A percentile compares a stretch with the other conserved stretches of the same genome.
These are phyloP conservation scores for Naegleria gruberi DNA, from an alignment of 208 protist genomes.

Conservation along the genomic window DNA sequence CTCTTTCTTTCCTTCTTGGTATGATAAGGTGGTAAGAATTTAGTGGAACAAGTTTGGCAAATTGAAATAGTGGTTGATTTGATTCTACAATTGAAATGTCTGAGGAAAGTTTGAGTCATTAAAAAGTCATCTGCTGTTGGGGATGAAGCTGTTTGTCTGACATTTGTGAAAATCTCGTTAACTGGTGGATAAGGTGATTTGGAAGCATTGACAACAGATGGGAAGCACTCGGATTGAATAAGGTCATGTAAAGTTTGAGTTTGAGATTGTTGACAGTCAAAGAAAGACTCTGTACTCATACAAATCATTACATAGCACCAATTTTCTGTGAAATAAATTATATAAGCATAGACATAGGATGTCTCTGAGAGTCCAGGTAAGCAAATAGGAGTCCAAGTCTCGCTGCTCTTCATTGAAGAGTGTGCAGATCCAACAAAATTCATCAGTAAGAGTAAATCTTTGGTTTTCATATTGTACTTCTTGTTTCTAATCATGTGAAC, in stretches of 20 bases:
- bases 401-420: slow-evolving; percentile 17
- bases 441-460: slow-evolving; percentile 17
- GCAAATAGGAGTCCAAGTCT: slow-evolving; percentile 32
- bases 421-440: slow-evolving; percentile 28
- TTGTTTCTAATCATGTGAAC: slow-evolving; percentile 18
- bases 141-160: neutral
- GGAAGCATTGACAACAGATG: neutral
- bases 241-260: neutral
- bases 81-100: neutral
- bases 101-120: neutral
- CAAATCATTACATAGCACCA: slow-evolving; percentile 10
- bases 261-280: neutral
- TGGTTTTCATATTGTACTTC: neutral
- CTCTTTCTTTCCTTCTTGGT: neutral
- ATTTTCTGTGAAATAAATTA: slow-evolving; percentile 9
- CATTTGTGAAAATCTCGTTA: neutral
- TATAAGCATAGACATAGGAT: slow-evolving; percentile 26
- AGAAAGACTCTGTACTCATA: neutral
- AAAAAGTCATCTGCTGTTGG: neutral
- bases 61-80: neutral
- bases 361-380: slow-evolving; percentile 22
- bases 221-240: neutral
- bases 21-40: neutral
- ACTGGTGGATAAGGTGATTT: neutral
- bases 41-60: neutral